Conservation (phyloP, 2,329 filamentous ascomycete genomes). For the Macrophomina tecta region DNA sequence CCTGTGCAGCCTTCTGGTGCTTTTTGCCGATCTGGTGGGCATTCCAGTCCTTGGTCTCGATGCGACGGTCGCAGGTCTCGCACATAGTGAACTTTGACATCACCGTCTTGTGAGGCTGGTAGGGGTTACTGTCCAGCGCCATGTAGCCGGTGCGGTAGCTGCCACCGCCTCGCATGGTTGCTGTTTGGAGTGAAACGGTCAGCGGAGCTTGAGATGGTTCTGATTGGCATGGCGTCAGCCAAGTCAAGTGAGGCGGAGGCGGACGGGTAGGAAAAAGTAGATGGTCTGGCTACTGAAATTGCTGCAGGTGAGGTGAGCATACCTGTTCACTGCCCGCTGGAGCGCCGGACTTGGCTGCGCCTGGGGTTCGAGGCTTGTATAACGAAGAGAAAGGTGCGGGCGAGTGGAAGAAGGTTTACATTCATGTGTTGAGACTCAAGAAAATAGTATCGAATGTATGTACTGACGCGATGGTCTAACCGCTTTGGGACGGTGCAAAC, state of each 20-base stretch:
- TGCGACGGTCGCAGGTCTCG: slow-evolving; percentile 40
- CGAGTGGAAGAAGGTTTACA: not conserved
- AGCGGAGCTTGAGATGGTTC: not conserved
- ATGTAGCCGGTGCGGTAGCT: not conserved
- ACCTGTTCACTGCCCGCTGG: not conserved
- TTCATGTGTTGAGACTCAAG: slow-evolving; percentile 12
- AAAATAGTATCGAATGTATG: slow-evolving; percentile 8
- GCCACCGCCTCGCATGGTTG: slow-evolving; percentile 6
- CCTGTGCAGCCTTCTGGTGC: slow-evolving; percentile 33
- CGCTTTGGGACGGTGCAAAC: slow-evolving; percentile 12
- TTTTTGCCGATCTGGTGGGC: slow-evolving; percentile 42
- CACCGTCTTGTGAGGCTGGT: slow-evolving; percentile 35
- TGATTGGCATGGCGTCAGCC: not conserved
- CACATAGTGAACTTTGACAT: slow-evolving; percentile 35
- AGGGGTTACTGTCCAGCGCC: slow-evolving; percentile 34
- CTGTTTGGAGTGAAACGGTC: not conserved
- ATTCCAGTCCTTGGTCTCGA: slow-evolving; percentile 41
- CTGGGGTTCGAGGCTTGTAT: not conserved
- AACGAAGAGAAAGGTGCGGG: not conserved
- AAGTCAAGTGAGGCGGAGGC: not conserved
- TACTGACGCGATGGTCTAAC: slow-evolving; percentile 16
- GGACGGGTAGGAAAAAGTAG: not conserved
- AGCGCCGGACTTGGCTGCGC: not conserved
- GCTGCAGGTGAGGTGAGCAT: not conserved
- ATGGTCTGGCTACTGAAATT: not conserved